These are phyloP conservation scores for Debaryomyces maramus DNA, from an alignment of 805 yeast genomes.

Conservation along the genomic window DNA sequence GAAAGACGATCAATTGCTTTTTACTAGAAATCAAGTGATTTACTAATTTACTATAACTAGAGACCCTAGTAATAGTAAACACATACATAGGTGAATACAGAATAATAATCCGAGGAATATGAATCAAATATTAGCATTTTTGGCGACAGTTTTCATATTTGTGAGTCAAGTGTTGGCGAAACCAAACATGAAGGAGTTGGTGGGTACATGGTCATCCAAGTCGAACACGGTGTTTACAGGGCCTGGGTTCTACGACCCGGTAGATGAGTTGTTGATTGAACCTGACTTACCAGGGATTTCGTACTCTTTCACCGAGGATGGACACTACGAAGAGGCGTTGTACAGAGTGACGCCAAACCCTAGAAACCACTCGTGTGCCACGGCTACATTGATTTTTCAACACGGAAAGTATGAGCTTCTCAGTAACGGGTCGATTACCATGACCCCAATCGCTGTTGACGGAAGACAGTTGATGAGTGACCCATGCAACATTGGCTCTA, in stretches of 20 bases:
- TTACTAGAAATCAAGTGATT: too few relatives aligned
- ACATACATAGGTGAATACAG: neutral
- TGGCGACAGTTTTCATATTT: constrained; percentile 5
- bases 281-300: constrained; percentile 96
- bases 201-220: constrained; percentile 95
- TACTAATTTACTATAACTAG: too few relatives aligned
- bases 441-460: constrained; percentile 80
- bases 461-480: constrained; percentile 89
- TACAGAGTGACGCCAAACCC: constrained; percentile 78
- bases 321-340: constrained; percentile 84
- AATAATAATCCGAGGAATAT: too few relatives aligned
- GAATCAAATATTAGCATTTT: constrained; percentile 3
- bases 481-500: constrained; percentile 71
- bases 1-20: too few relatives aligned
- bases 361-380: constrained; percentile 74
- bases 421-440: constrained; percentile 63
- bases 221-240: constrained; percentile 95
- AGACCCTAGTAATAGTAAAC: too few relatives aligned
- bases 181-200: constrained; percentile 48
- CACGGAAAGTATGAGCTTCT: constrained; percentile 77
- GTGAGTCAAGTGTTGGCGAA: constrained; percentile 21
- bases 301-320: constrained; percentile 90
- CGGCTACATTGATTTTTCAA: constrained; percentile 80
- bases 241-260: constrained; percentile 93
- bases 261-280: constrained; percentile 89